A percentile compares a stretch with the other conserved stretches of the same genome.
These are phyloP conservation scores for Eucalyptus rudis DNA, from an alignment of 345 rosid genomes.

Conservation along the genomic window DNA sequence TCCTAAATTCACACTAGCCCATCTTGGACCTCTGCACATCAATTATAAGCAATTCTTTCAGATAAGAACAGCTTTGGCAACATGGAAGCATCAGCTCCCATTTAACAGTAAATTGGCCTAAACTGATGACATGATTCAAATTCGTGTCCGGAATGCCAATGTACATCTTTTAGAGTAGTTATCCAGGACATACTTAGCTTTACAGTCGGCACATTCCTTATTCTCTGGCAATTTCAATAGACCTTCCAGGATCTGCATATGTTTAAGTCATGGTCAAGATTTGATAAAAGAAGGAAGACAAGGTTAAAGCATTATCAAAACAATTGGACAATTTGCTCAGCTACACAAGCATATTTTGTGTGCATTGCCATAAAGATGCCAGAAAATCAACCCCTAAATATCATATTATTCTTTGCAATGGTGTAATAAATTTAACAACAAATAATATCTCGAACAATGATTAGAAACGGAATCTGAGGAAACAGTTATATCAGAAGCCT, in stretches of 20 bases:
- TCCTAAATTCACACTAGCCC: constrained; percentile 99
- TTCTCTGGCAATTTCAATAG: constrained; percentile 88
- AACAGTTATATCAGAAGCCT: not conserved
- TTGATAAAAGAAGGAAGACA: not conserved
- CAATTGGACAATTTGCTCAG: not conserved
- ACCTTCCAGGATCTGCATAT: constrained; percentile 72
- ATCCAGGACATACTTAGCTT: constrained; percentile 59
- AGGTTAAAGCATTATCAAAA: not conserved
- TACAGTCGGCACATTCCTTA: constrained; percentile 98
- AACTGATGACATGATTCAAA: not conserved
- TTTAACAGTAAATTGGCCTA: not conserved
- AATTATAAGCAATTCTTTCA: not conserved
- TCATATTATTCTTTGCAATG: not conserved
- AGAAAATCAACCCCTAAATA: not conserved
- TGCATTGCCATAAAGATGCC: not conserved
- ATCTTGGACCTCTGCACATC: constrained; percentile 79
- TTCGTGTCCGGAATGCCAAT: not conserved
- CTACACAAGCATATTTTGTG: not conserved
- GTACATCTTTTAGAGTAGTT: not conserved
- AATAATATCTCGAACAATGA: not conserved
- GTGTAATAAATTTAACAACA: not conserved
- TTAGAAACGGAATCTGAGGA: not conserved
- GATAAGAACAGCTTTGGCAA: not conserved
- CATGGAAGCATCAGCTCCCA: not conserved
- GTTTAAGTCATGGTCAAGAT: not conserved